These are phyloP conservation scores for Pythium diclinum DNA, from an alignment of 352 stramenopile genomes.

Conservation along the genomic window DNA sequence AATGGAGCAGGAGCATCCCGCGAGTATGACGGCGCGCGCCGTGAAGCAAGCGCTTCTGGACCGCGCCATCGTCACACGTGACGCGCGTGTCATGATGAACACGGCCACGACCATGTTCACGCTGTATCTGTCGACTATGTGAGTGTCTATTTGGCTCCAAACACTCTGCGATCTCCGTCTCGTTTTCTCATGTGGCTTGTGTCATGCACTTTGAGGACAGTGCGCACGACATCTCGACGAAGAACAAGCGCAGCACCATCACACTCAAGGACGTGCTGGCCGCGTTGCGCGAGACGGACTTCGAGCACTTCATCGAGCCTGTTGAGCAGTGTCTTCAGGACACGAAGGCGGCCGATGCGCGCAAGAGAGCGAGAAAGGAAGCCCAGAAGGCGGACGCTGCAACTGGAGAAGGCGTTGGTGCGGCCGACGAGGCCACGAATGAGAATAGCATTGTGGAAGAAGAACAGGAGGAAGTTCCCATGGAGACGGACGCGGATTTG, in stretches of 20 bases:
- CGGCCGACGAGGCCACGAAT: neutral
- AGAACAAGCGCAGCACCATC: slow-evolving; percentile 76
- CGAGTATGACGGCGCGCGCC: slow-evolving; percentile 61
- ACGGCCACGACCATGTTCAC: slow-evolving; percentile 75
- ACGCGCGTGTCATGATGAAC: slow-evolving; percentile 68
- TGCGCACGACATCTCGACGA: slow-evolving; percentile 58
- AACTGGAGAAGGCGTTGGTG: neutral
- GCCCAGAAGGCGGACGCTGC: slow-evolving; percentile 11
- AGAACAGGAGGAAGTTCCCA: slow-evolving; percentile 15
- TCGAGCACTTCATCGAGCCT: slow-evolving; percentile 69
- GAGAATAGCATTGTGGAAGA: neutral
- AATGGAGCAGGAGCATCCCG: slow-evolving; percentile 72
- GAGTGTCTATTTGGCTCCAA: slow-evolving; percentile 14
- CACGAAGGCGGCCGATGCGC: slow-evolving; percentile 37
- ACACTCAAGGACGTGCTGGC: slow-evolving; percentile 71
- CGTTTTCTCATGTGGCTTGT: too few relatives aligned
- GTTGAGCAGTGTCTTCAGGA: slow-evolving; percentile 74
- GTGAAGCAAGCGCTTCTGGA: slow-evolving; percentile 70
- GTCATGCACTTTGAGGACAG: slow-evolving; percentile 22
- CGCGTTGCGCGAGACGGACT: slow-evolving; percentile 69
- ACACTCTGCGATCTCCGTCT: too few relatives aligned
- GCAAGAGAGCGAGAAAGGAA: slow-evolving; percentile 33
- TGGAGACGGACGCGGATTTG: slow-evolving; percentile 26
- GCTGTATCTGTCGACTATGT: slow-evolving; percentile 72
- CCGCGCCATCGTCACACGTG: slow-evolving; percentile 62